Percentiles rank a stretch among this genome's conserved stretches.
Evolutionary conservation across 495 filamentous ascomycete species (phyloP).

Genomic region (Aspergillus bertholletiae): DNA sequence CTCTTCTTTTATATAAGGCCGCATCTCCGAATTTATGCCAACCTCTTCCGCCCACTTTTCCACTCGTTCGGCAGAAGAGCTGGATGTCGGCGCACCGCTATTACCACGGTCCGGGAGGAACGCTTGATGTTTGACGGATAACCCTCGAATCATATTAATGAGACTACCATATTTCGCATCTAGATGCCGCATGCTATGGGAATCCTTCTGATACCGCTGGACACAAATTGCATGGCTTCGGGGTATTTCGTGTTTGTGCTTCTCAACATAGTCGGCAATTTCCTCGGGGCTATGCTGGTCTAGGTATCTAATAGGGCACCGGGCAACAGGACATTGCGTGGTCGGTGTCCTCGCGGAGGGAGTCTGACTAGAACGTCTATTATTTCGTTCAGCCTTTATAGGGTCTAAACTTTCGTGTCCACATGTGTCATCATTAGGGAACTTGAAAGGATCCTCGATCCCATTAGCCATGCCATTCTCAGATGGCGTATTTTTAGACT

Average conservation of each 20-base stretch:
- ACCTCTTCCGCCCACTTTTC: slow-evolving; percentile 79
- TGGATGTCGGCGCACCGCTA: slow-evolving; percentile 26
- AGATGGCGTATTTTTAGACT: slow-evolving; percentile 25
- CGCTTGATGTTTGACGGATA: slow-evolving; percentile 77
- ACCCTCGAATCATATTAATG: slow-evolving; percentile 83
- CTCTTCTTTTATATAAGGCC: slow-evolving; percentile 32
- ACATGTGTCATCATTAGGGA: slow-evolving; percentile 28
- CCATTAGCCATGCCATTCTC: slow-evolving; percentile 26
- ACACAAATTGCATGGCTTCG: slow-evolving; percentile 89
- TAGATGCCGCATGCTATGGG: slow-evolving; percentile 73
- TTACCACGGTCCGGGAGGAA: slow-evolving; percentile 64
- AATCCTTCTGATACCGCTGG: slow-evolving; percentile 77
- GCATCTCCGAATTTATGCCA: slow-evolving; percentile 32
- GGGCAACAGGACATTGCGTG: slow-evolving; percentile 73
- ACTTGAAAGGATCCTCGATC: slow-evolving; percentile 24
- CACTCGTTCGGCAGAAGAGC: slow-evolving; percentile 58
- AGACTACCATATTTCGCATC: slow-evolving; percentile 90
- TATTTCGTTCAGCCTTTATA: slow-evolving; percentile 41
- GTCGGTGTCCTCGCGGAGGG: slow-evolving; percentile 45
- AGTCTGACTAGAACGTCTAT: slow-evolving; percentile 34
- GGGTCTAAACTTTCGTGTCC: slow-evolving; percentile 40
- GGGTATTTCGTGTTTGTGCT: slow-evolving; percentile 88
- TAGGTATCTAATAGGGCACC: slow-evolving; percentile 85
- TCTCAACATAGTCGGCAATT: slow-evolving; percentile 83
- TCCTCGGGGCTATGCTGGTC: slow-evolving; percentile 90